A percentile compares a stretch with the other conserved stretches of the same genome.
These are phyloP conservation scores for Pichia heedii DNA, from an alignment of 805 yeast genomes.

Conservation along the genomic window DNA sequence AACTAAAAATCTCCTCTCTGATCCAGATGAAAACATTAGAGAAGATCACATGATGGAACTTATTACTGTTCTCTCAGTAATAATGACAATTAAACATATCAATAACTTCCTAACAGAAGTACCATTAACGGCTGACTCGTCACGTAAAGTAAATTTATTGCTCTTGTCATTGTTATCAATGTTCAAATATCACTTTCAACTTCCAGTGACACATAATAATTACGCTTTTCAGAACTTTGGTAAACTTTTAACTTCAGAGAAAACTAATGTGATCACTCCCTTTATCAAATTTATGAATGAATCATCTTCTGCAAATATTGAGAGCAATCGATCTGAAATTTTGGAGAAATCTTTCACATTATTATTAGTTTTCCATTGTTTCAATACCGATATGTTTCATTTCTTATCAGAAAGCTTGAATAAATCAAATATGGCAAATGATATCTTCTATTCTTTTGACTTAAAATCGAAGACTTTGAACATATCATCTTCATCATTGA, in stretches of 20 bases:
- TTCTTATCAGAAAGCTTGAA: slow-evolving; percentile 7
- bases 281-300: slow-evolving; percentile 8
- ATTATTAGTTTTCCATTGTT: slow-evolving; percentile 16
- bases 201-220: slow-evolving; percentile 16
- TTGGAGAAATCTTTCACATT: slow-evolving; percentile 16
- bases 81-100: slow-evolving; percentile 13
- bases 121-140: slow-evolving; percentile 9
- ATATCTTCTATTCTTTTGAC: slow-evolving; percentile 6
- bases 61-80: slow-evolving; percentile 19
- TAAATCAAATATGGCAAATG: slow-evolving; percentile 1
- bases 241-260: slow-evolving; percentile 9
- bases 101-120: slow-evolving; percentile 5
- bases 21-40: neutral
- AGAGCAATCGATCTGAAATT: slow-evolving; percentile 12
- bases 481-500: neutral
- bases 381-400: slow-evolving; percentile 14
- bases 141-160: slow-evolving; percentile 11
- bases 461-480: neutral
- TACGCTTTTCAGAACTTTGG: slow-evolving; percentile 24
- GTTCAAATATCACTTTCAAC: slow-evolving; percentile 21
- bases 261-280: slow-evolving; percentile 8
- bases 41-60: slow-evolving; percentile 19
- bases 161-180: slow-evolving; percentile 14
- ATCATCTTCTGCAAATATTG: slow-evolving; percentile 7
- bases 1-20: neutral